Conservation (phyloP, 176 grass and related monocot genomes). For the Poa annua region DNA sequence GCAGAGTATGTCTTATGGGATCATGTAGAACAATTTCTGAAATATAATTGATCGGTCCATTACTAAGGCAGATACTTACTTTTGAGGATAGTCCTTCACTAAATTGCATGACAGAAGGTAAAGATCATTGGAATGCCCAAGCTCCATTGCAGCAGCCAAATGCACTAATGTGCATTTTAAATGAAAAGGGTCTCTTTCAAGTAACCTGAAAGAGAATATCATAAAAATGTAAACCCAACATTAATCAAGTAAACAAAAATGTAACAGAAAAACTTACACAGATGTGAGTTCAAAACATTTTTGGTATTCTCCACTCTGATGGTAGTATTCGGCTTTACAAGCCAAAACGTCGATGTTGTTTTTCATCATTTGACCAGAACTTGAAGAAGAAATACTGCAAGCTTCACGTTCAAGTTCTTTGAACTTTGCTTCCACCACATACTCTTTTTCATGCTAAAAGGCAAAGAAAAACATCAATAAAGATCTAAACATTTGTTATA, state of each 20-base stretch:
- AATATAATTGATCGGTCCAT: not conserved
- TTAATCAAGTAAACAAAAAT: constrained; percentile 19
- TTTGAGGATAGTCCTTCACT: constrained; percentile 96
- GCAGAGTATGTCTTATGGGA: constrained; percentile 11
- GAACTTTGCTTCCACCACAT: constrained; percentile 91
- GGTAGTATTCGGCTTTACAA: constrained; percentile 94
- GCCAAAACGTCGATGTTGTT: constrained; percentile 82
- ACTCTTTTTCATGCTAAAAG: constrained; percentile 88
- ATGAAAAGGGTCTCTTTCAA: constrained; percentile 98
- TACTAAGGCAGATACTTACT: constrained; percentile 58
- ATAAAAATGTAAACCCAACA: constrained; percentile 23
- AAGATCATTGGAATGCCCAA: constrained; percentile 93
- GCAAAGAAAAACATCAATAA: constrained; percentile 7
- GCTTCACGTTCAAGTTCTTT: constrained; percentile 84
- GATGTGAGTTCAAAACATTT: constrained; percentile 94
- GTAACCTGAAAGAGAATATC: constrained; percentile 65
- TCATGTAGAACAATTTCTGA: constrained; percentile 26
- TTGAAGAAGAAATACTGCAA: constrained; percentile 59
- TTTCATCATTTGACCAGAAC: constrained; percentile 71
- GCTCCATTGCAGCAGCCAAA: constrained; percentile 92
- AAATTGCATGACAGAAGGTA: constrained; percentile 92
- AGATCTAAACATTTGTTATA: not conserved
- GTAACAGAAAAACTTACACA: constrained; percentile 62
- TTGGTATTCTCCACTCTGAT: constrained; percentile 91
- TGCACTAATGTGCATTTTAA: constrained; percentile 88